Base-by-base conservation (phyloP, 305 asterid genomes). In the Plantago rigida region DNA sequence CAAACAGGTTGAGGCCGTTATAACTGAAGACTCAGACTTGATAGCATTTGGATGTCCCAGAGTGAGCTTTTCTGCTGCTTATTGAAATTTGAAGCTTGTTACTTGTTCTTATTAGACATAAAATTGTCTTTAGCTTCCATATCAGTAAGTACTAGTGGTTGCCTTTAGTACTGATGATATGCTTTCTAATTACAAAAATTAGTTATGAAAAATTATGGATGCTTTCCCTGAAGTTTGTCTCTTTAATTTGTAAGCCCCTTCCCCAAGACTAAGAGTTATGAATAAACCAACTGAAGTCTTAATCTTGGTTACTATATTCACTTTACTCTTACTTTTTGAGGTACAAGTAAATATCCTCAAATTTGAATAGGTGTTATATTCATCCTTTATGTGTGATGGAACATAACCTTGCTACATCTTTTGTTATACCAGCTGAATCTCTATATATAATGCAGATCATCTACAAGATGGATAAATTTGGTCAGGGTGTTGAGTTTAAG, bases 391-490 rank as follows among this genome's bases (percentile, higher is more conserved):
- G 3, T 19, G 39, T 50, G 46, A 46, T 22, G 42, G 26, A 51
- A 36, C 42, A 13, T 31, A 3, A 3, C 17, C 57, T 51, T 52
- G 34, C 34, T 44, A 13, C 29, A 29, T 62, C 22, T 65, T 68
- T 47, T 65, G 56, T 65, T 34, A 39, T 17, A 34, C 69, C 57
- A 71, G 70, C 58, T 53, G 15, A 71, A 68, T 63, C 34, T 66
- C 56, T 62, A 6, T 64, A 17, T 66, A 55, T 14, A 59, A 50
- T 67, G 54, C 87, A 92, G 96, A 79, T 92, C 70, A 88, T 92
- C 67, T 92, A 92, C 84, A 87, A 92, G 71, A 91, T 91, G 98
- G 98, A 91, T 75, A 91, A 87, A 75, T 88, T 84, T 75, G 98
- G 98, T 64, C 96, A 91, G 75, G 96, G 98, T 52, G 90, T 86